Conservation (phyloP, 2,329 filamentous ascomycete genomes). For the Meredithiella fracta region DNA sequence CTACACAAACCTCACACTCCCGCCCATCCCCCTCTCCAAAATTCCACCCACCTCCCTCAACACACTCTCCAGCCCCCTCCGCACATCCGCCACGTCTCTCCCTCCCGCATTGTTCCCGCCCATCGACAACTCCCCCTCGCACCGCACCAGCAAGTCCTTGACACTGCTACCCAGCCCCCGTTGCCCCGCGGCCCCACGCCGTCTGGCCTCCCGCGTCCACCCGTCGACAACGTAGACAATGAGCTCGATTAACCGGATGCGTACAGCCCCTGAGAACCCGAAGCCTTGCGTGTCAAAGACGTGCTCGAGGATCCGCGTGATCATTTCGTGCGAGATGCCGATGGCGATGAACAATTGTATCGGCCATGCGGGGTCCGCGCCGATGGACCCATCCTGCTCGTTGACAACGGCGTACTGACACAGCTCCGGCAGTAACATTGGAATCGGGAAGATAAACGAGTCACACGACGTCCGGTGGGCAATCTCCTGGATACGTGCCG, state of each 20-base stretch:
- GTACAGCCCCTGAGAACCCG: constrained; percentile 36
- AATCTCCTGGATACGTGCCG: constrained; percentile 46
- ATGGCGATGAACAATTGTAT: constrained; percentile 39
- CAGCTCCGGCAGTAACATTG: constrained; percentile 42
- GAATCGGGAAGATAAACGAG: constrained; percentile 49
- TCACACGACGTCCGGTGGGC: constrained; percentile 48
- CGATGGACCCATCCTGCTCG: constrained; percentile 40
- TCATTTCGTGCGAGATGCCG: constrained; percentile 39
- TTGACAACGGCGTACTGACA: constrained; percentile 45
- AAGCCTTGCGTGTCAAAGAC: constrained; percentile 43
- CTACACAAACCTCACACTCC: constrained; percentile 31
- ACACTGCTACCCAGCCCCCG: constrained; percentile 26
- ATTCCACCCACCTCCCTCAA: constrained; percentile 29
- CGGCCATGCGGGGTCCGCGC: constrained; percentile 41
- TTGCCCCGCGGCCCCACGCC: constrained; percentile 23
- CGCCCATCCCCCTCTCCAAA: constrained; percentile 25
- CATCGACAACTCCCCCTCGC: constrained; percentile 30
- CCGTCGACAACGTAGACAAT: constrained; percentile 32
- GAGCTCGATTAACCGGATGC: constrained; percentile 37
- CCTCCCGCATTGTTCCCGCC: constrained; percentile 29
- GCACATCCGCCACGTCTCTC: constrained; percentile 28
- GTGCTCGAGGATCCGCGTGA: constrained; percentile 38
- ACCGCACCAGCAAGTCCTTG: constrained; percentile 33
- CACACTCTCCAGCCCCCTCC: constrained; percentile 27
- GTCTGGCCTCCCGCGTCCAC: constrained; percentile 34